phyloP scores from a whole-genome alignment of 441 rosid species.

The Populus tomentosa region DNA sequence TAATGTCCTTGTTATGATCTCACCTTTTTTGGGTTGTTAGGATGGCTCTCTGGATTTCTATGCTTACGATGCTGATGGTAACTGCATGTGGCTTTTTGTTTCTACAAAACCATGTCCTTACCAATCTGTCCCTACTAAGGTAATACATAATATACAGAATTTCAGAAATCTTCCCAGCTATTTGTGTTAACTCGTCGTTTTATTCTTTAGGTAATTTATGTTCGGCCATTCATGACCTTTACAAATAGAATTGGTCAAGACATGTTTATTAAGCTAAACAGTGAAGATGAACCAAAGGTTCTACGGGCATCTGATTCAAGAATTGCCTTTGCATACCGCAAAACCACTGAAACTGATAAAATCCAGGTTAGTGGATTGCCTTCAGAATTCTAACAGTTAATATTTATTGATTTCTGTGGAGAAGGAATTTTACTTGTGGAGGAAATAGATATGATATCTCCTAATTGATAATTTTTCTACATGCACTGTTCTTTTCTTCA shows the following conservation, averaged over 20 bases:
- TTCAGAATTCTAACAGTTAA: neutral
- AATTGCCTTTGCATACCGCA: constrained; percentile 57
- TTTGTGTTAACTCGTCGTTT: neutral
- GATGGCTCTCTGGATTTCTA: constrained; percentile 95
- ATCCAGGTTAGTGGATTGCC: constrained; percentile 65
- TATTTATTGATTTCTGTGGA: neutral
- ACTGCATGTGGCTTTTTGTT: constrained; percentile 77
- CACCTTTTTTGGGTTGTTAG: constrained; percentile 34
- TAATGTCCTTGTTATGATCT: constrained; percentile 12
- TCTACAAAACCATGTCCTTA: constrained; percentile 80
- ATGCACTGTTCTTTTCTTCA: neutral
- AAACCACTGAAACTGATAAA: constrained; percentile 57
- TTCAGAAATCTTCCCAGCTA: neutral
- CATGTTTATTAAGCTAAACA: constrained; percentile 63
- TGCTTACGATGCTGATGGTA: constrained; percentile 70
- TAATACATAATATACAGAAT: constrained; percentile 17
- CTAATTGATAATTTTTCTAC: neutral
- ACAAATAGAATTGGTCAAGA: constrained; percentile 94
- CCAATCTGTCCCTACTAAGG: constrained; percentile 97
- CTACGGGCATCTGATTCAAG: constrained; percentile 82
- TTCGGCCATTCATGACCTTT: constrained; percentile 96
- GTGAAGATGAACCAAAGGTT: constrained; percentile 78
- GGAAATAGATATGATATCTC: neutral
- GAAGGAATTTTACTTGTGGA: neutral
- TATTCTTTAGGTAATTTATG: constrained; percentile 65